Evolutionary conservation across 108 stramenopile species (phyloP), one percentile per base, ranked within the genome.

Genomic region (Nannochloropsis gaditana): DNA sequence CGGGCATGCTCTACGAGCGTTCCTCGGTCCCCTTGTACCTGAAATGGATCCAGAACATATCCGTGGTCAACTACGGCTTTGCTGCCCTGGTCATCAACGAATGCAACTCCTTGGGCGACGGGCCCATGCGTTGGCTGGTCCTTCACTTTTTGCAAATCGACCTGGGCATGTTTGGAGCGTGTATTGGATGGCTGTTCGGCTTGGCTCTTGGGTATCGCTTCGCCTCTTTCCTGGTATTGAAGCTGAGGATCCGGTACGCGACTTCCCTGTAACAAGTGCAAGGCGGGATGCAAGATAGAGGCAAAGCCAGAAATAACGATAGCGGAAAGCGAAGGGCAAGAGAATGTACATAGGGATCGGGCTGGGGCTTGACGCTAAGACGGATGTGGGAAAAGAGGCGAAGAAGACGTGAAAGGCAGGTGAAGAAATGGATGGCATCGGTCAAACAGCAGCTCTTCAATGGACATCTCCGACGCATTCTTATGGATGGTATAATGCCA

Each of bases 51-150:
- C 59, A 73, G 59, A 15, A 73, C n/a, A n/a, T 73, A 15, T 73
- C 59, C n/a, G 59, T 73, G 59, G n/a, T 73, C 6, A 73, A 73
- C 8, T 73, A 73, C 59, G 59, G 59, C 3, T 73, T 73, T 73
- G 59, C 59, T n/a, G 59, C 59, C 19, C n/a, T 73, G 59, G 59
- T 73, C n/a, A 73, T 73, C 59, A 73, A 73, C 59, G 59, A 73
- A n/a, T 73, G 59, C 59, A 73, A 73, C 19, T 73, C 59, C n/a
- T n/a, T 73, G 59, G 59, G 59, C 19, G 59, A 73, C n/a, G 59
- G 59, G 0, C 59, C 59, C 59, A 73, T 73, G 59, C 59, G 59
- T 4, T 73, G 59, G 59, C 8, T 73, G 59, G 59, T 73, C 19
- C 59, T 73, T 4, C 59, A 73, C 6, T 73, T 73, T n/a, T n/a